Percentiles rank a stretch among this genome's conserved stretches.
phyloP scores from a whole-genome alignment of 306 rosid species.

The Rubus idaeus region DNA sequence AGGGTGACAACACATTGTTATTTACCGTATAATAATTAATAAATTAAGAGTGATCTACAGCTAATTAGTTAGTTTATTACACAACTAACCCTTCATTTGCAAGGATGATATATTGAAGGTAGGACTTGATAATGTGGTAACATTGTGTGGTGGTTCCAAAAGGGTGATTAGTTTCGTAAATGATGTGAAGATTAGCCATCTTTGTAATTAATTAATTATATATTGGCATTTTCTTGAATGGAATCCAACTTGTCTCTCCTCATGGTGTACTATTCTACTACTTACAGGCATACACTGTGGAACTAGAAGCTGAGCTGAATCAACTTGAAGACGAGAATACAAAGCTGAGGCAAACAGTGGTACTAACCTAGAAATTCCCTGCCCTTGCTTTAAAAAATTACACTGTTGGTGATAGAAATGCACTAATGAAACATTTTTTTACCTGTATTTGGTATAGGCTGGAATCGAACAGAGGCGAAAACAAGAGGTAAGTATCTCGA shows the following conservation, averaged over 20 bases:
- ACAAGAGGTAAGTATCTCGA: constrained; percentile 39
- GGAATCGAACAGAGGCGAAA: constrained; percentile 51
- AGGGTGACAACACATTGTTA: background rate
- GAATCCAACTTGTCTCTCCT: background rate
- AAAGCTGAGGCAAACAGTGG: constrained; percentile 56
- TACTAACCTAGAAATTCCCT: constrained; percentile 21
- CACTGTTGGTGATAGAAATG: background rate
- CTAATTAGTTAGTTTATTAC: background rate
- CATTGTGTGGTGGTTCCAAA: background rate
- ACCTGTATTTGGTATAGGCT: constrained; percentile 39
- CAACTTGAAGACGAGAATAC: constrained; percentile 58
- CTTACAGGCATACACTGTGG: constrained; percentile 72
- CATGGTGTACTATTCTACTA: background rate
- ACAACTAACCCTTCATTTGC: background rate
- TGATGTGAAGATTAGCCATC: background rate
- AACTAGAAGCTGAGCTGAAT: constrained; percentile 63
- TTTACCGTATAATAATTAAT: background rate
- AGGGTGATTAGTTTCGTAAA: background rate
- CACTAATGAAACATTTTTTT: background rate
- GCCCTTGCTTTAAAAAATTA: background rate
- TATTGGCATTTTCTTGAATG: background rate
- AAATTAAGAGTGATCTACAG: background rate
- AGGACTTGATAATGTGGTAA: background rate
- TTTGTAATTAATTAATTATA: background rate
- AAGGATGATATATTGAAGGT: background rate